A percentile compares a stretch with the other conserved stretches of the same genome.
Evolutionary conservation across 225 moss, liverwort and hornwort genomes (phyloP).

Genomic region (Marchantia paleacea): DNA sequence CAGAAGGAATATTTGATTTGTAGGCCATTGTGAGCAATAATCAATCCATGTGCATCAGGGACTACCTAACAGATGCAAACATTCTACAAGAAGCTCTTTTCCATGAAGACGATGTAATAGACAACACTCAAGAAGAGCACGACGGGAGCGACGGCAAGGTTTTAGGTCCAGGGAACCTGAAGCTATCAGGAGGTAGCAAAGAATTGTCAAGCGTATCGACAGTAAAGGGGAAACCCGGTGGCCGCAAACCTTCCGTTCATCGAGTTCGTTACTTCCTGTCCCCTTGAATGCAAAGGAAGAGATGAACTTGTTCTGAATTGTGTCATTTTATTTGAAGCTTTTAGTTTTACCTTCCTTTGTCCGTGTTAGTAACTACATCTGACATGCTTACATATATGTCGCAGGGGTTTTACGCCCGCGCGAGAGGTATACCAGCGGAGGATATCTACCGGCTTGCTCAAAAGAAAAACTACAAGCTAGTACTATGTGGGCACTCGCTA

Average conservation of each 20-base stretch:
- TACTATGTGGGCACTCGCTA: conserved; percentile 97
- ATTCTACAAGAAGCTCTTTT: conserved; percentile 84
- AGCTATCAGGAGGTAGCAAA: conserved; percentile 50
- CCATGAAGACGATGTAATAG: conserved; percentile 57
- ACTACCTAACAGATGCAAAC: conserved; percentile 89
- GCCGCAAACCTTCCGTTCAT: conserved; percentile 79
- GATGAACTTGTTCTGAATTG: background rate
- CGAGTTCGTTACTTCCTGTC: conserved; percentile 22
- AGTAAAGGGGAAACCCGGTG: conserved; percentile 45
- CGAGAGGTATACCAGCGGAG: conserved; percentile 82
- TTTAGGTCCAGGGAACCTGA: conserved; percentile 27
- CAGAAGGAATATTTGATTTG: background rate
- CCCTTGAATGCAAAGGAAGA: background rate
- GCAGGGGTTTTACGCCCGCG: conserved; percentile 82
- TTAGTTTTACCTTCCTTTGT: background rate
- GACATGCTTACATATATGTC: background rate
- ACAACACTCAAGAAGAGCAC: conserved; percentile 48
- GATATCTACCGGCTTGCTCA: conserved; percentile 94
- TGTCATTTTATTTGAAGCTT: too few species aligned
- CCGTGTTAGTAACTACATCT: background rate
- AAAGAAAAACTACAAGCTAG: conserved; percentile 81
- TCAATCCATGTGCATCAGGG: conserved; percentile 41
- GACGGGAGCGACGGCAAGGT: conserved; percentile 41
- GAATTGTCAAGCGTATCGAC: conserved; percentile 44
- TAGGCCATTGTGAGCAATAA: conserved; percentile 6